Evolutionary conservation across 495 filamentous ascomycete genomes (phyloP).

Genomic region (Acidiella bohemica): DNA sequence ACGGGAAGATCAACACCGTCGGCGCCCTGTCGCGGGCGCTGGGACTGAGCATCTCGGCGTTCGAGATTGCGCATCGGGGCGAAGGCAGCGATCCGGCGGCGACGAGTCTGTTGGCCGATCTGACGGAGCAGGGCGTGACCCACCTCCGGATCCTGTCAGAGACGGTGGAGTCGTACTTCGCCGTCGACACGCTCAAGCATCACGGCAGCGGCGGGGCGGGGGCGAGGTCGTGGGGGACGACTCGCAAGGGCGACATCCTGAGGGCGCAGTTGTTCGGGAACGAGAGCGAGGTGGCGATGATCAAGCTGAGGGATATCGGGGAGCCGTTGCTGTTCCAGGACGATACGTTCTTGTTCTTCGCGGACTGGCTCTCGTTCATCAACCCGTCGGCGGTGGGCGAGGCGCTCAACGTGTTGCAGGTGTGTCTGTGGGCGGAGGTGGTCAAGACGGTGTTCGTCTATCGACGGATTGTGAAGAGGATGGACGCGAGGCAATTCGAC

Average conservation of each 20-base stretch:
- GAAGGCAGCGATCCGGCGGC: constrained; percentile 29
- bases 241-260: constrained; percentile 6
- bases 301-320: constrained; percentile 38
- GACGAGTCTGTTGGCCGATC: constrained; percentile 66
- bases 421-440: constrained; percentile 88
- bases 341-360: constrained; percentile 81
- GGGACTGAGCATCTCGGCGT: constrained; percentile 76
- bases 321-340: constrained; percentile 48
- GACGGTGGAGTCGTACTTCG: constrained; percentile 61
- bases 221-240: constrained; percentile 1
- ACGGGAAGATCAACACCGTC: constrained; percentile 55
- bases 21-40: constrained; percentile 38
- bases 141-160: constrained; percentile 86
- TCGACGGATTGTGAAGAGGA: constrained; percentile 1
- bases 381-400: constrained; percentile 57
- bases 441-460: constrained; percentile 54
- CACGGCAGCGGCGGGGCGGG: neutral
- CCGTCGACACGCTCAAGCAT: constrained; percentile 20
- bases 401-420: constrained; percentile 70
- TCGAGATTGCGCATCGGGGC: constrained; percentile 87
- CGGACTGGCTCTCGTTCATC: constrained; percentile 47
- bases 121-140: constrained; percentile 66
- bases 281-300: constrained; percentile 16
- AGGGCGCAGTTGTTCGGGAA: constrained; percentile 24
- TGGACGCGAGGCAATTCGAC: neutral